phyloP scores from a whole-genome alignment of 495 filamentous ascomycete genomes.

The Annulohypoxylon bovei region DNA sequence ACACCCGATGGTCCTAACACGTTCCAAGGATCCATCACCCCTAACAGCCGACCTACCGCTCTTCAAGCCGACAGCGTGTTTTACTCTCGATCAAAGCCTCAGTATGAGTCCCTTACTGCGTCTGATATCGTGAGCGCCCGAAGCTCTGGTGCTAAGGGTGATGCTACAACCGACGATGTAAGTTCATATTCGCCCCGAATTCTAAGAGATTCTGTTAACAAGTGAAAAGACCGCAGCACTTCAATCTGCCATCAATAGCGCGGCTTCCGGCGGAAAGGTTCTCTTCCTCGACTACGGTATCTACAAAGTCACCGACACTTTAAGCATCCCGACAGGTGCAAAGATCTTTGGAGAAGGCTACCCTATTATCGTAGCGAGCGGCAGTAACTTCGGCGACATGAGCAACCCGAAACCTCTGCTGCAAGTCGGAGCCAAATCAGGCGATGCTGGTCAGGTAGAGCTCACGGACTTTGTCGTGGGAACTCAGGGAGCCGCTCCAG shows the following conservation, averaged over 20 bases:
- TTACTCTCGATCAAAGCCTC: slow-evolving; percentile 66
- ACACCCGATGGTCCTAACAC: slow-evolving; percentile 55
- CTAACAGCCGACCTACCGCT: slow-evolving; percentile 52
- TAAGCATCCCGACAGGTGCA: slow-evolving; percentile 68
- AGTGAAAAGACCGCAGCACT: slow-evolving; percentile 62
- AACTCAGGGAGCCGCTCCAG: slow-evolving; percentile 72
- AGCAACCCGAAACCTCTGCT: slow-evolving; percentile 74
- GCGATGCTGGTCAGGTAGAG: slow-evolving; percentile 79
- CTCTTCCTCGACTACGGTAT: slow-evolving; percentile 70
- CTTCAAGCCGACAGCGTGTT: slow-evolving; percentile 55
- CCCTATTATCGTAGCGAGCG: slow-evolving; percentile 86
- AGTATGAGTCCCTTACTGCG: slow-evolving; percentile 63
- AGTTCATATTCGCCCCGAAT: slow-evolving; percentile 43
- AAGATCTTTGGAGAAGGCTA: slow-evolving; percentile 87
- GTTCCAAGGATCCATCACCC: slow-evolving; percentile 47
- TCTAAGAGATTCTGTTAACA: slow-evolving; percentile 50
- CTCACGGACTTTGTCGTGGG: slow-evolving; percentile 81
- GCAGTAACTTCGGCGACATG: slow-evolving; percentile 73
- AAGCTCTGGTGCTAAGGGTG: slow-evolving; percentile 73
- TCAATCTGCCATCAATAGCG: slow-evolving; percentile 65
- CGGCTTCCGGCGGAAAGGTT: slow-evolving; percentile 67
- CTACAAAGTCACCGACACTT: slow-evolving; percentile 71
- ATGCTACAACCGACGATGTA: slow-evolving; percentile 77
- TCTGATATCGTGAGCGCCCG: slow-evolving; percentile 69
- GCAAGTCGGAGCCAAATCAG: slow-evolving; percentile 76